These are phyloP conservation scores for Sapria himalayana DNA, from an alignment of 345 rosid species.

Conservation along the genomic window DNA sequence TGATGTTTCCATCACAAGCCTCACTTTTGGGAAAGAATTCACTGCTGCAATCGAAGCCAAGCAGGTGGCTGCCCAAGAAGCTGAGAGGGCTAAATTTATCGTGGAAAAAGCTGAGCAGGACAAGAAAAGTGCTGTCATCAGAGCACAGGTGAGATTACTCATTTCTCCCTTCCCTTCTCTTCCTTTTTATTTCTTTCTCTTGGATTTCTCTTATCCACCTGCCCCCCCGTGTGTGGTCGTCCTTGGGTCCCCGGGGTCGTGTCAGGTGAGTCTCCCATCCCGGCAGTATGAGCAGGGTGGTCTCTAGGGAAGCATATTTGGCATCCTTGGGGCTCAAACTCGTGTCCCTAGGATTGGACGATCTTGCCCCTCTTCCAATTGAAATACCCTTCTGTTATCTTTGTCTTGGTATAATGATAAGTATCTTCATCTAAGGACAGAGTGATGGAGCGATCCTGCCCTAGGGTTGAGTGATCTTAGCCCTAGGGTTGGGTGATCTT, in stretches of 20 bases:
- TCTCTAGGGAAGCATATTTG: no score
- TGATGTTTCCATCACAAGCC: constrained; percentile 72
- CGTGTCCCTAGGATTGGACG: no score
- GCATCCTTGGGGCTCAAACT: no score
- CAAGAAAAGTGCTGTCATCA: constrained; percentile 74
- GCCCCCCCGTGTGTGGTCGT: no score
- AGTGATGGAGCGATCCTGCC: no score
- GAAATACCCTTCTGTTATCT: no score
- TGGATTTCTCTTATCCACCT: not conserved
- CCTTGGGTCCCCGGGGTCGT: no score
- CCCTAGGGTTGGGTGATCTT: not conserved
- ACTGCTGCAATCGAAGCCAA: constrained; percentile 91
- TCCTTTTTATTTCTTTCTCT: not conserved
- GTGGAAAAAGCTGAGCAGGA: constrained; percentile 96
- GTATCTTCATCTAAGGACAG: no score
- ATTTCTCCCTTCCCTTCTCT: not conserved
- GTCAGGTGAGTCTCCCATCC: no score
- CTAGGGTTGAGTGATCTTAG: not conserved
- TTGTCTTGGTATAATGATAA: no score
- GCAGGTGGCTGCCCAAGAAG: constrained; percentile 93
- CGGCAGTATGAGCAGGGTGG: no score
- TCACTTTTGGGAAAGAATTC: constrained; percentile 83
- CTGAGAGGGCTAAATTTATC: constrained; percentile 78
- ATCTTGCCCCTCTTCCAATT: no score
- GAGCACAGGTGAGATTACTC: constrained; percentile 47